Conservation (phyloP, 2,329 filamentous ascomycete species). For the Paecilomyces formosus region DNA sequence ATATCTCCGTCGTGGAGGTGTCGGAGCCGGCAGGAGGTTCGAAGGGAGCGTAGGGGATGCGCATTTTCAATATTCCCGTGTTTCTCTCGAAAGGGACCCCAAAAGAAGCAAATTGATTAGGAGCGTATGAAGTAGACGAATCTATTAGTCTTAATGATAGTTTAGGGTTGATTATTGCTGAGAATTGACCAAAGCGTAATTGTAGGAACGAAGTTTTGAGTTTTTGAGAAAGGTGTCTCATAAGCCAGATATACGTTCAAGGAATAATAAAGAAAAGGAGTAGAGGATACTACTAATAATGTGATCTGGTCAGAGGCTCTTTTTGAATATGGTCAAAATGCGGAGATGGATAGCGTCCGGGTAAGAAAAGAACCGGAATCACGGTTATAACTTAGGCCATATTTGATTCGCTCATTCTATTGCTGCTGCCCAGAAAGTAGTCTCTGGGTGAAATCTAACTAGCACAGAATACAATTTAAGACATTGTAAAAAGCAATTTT, state of each 20-base stretch:
- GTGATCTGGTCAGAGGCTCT: too few relatives aligned
- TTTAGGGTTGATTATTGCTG: background rate
- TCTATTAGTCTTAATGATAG: background rate
- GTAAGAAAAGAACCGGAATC: background rate
- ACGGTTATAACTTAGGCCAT: background rate
- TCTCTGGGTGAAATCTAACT: too few relatives aligned
- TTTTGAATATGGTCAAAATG: background rate
- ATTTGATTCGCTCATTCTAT: background rate
- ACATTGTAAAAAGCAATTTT: too few relatives aligned
- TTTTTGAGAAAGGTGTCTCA: background rate
- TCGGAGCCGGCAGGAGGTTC: constrained; percentile 11
- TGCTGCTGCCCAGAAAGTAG: background rate
- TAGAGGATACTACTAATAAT: background rate
- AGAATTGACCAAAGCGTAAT: too few relatives aligned
- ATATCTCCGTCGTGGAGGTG: constrained; percentile 39
- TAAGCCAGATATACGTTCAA: background rate
- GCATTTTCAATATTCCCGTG: constrained; percentile 14
- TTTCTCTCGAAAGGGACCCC: background rate
- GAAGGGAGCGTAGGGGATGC: constrained; percentile 28
- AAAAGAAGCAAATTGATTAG: background rate
- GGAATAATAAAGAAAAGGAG: background rate
- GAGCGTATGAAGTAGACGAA: background rate
- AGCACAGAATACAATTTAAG: too few relatives aligned
- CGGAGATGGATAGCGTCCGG: background rate
- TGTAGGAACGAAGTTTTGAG: background rate